Evolutionary conservation across 345 rosid species (phyloP), one percentile per base, ranked within the genome.

Genomic region (Populus nigra): DNA sequence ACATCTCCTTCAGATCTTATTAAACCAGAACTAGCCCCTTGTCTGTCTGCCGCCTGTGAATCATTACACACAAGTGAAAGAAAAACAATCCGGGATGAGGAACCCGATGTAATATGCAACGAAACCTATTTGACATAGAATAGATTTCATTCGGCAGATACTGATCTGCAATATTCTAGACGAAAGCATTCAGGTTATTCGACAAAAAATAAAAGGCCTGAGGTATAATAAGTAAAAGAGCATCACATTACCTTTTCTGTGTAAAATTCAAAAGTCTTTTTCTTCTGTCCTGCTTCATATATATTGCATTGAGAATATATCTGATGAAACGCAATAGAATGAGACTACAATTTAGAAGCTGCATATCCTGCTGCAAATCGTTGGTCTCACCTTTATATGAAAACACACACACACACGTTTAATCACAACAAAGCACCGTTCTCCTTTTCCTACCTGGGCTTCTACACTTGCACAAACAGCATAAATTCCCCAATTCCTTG

Each of bases 391-490:
- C 22, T 20, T 22, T 20, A 53, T 18, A 53, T 20, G 59, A 20
- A 53, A 53, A 53, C 36, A 4, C 36, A 20, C 59, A 20, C 47
- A 11, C 45, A 47, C 17, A 13, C 50, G n/a, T 3, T 53, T 18
- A 53, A 7, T 53, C n/a, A 18, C n/a, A 53, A 53, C n/a, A 53
- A 2, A 20, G 10, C 9, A 18, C 59, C n/a, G n/a, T 5, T 20
- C 22, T 20, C 2, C 0, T 6, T 2, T 2, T 7, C 59, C 9
- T 18, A 93, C 95, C 97, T 94, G 94, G 79, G 98, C 80, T 84
- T 94, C 99, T 8, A 96, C 94, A 65, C 97, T 90, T 59, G 97
- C 97, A 68, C 98, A 92, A 66, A 94, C 91, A 23, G 99, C 98
- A 73, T 96, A 96, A 69, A 96, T 89, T 45, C 91, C 89, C 99